Evolutionary conservation across 208 protist genomes (phyloP), one percentile per base, ranked within the genome.

Genomic region (Trypanosoma lewisi): DNA sequence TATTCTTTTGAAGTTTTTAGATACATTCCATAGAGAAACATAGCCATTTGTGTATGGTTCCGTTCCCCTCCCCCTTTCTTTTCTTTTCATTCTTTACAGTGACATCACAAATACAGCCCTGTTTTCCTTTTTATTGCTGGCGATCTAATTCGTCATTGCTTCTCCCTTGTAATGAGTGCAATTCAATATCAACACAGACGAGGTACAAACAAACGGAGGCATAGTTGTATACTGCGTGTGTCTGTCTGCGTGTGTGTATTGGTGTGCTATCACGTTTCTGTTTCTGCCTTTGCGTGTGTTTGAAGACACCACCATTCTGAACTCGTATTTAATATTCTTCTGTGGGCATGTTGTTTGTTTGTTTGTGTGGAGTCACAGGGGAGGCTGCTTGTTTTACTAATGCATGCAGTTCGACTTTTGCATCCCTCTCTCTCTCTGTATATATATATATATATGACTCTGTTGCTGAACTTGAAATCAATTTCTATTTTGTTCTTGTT

Each of bases 21-120:
- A 41, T 56, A 31, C 31, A 41, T 31, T 33, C 39, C n/a, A n/a
- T 58, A 47, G 42, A 47, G n/a, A 7, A 21, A n/a, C n/a, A n/a
- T n/a, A n/a, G n/a, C n/a, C n/a, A n/a, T n/a, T 7, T 49, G 34
- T 42, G 52, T 17, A 16, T 37, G n/a, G 6, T 50, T 50, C 14
- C 19, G 2, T 5, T 48, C 7, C 23, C 23, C 23, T 19, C 19
- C 45, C 9, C n/a, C n/a, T n/a, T n/a, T n/a, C n/a, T n/a, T n/a
- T 14, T 41, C 14, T 41, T 16, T 16, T 41, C 14, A 41, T 14
- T 41, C 7, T 41, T 41, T 7, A 16, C 36, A 41, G 14, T 41
- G 14, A 16, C 14, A 41, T 11, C 39, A 34, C 17, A n/a, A 48
- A 52, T 8, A n/a, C n/a, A n/a, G n/a, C n/a, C n/a, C n/a, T n/a